Evolutionary conservation across 805 yeast species (phyloP), one percentile per base, ranked within the genome.

Genomic region (Candida rishiriensis): DNA sequence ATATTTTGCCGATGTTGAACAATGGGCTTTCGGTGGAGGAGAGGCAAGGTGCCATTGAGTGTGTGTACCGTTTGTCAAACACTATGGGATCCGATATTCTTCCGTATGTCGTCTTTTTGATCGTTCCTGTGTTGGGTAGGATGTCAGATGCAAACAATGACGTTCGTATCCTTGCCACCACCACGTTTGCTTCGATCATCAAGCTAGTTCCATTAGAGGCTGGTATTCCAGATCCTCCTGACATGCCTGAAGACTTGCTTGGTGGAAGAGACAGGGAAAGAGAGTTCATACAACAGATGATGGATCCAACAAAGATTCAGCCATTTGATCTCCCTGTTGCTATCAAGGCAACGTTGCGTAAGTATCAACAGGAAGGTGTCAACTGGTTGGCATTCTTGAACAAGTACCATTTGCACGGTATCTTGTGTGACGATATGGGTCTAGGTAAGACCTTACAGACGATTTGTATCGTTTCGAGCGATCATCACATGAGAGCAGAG

Each of bases 341-440:
- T 2, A 88, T 93, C 48, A 86, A 88, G 50, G 99, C 99, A 0
- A 88, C 95, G 1, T 73, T 93, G 50, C 79, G 99, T 61, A 85
- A 87, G 50, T 93, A 93, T 61, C 99, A 93, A 68, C 98, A 93
- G 63, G 98, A 93, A 48, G 99, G 99, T 65, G 95, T 93, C 33
- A 93, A 91, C 62, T 93, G 99, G 99, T 72, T 93, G 42, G 96
- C 96, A 9, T 93, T 93, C 60, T 74, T 93, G 57, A 93, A 93
- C 68, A 87, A 87, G 57, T 93, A 93, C 61, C 96, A 91, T 63
- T 70, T 93, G 42, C 99, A 93, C 68, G 99, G 99, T 42, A 91
- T 93, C 57, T 71, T 93, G 39, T 93, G 99, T 79, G 99, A 93
- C 63, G 99, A 93, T 79, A 93, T 93, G 99, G 99, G 99, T 7